Conservation (phyloP, 2,329 filamentous ascomycete genomes). For the Cercospora nicotianae region DNA sequence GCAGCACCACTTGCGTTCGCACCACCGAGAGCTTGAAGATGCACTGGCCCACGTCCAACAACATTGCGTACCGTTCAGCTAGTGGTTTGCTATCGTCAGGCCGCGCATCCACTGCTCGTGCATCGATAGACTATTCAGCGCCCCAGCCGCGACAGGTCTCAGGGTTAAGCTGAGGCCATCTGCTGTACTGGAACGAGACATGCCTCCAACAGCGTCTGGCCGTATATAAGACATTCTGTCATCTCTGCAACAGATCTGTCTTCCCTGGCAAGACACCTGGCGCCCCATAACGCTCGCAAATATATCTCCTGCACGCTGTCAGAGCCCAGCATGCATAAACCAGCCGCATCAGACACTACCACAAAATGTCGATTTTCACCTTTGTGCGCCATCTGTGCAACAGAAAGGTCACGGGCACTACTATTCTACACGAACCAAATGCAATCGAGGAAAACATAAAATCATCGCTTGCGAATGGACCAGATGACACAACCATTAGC, state of each 20-base stretch:
- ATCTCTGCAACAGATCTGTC: background rate
- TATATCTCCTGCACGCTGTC: background rate
- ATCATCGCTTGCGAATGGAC: background rate
- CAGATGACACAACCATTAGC: background rate
- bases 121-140: background rate
- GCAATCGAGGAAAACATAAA: background rate
- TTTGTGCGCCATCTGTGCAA: background rate
- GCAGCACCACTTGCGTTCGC: background rate
- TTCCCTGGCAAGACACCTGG: background rate
- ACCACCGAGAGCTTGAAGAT: constrained; percentile 5
- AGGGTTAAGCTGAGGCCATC: background rate
- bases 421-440: background rate
- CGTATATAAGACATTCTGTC: background rate
- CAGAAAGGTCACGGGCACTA: background rate
- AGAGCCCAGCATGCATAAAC: background rate
- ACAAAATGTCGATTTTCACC: background rate
- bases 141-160: background rate
- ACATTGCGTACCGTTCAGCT: background rate
- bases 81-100: background rate
- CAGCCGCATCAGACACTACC: background rate
- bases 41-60: background rate
- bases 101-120: background rate
- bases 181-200: background rate
- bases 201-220: background rate
- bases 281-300: background rate